Conservation (phyloP, 2,329 filamentous ascomycete genomes). For the Grosmannia serpens region DNA sequence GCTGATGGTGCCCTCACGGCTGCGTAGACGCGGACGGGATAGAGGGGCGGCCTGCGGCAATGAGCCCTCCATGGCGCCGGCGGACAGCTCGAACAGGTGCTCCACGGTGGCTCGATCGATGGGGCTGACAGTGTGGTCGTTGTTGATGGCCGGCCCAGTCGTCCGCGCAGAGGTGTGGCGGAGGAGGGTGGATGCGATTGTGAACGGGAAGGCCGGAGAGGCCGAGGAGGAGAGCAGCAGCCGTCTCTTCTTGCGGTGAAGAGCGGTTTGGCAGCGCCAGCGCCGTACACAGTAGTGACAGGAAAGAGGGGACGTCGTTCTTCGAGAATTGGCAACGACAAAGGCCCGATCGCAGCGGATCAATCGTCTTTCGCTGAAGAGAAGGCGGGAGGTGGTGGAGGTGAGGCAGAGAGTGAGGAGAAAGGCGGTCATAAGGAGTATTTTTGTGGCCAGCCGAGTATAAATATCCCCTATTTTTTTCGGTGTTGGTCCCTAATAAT, state of each 20-base stretch:
- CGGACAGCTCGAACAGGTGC: constrained; percentile 7
- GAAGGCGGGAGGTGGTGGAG: constrained; percentile 32
- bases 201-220: neutral
- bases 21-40: constrained; percentile 4
- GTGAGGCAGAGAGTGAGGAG: constrained; percentile 35
- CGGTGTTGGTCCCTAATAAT: constrained; percentile 5
- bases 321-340: constrained; percentile 27
- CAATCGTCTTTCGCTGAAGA: constrained; percentile 32
- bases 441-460: neutral
- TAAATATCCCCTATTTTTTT: constrained; percentile 8
- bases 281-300: constrained; percentile 20
- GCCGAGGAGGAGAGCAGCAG: neutral
- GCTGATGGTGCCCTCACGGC: neutral
- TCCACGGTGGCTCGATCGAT: constrained; percentile 12
- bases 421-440: constrained; percentile 33
- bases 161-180: neutral
- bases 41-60: constrained; percentile 1
- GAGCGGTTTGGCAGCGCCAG: constrained; percentile 23
- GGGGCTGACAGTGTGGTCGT: constrained; percentile 1
- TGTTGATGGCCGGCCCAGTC: neutral
- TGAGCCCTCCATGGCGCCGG: constrained; percentile 5
- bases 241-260: constrained; percentile 24
- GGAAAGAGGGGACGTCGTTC: constrained; percentile 23
- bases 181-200: neutral
- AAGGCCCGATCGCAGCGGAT: constrained; percentile 28